Evolutionary conservation across 306 rosid genomes (phyloP).

Genomic region (Carpinus fangiana): DNA sequence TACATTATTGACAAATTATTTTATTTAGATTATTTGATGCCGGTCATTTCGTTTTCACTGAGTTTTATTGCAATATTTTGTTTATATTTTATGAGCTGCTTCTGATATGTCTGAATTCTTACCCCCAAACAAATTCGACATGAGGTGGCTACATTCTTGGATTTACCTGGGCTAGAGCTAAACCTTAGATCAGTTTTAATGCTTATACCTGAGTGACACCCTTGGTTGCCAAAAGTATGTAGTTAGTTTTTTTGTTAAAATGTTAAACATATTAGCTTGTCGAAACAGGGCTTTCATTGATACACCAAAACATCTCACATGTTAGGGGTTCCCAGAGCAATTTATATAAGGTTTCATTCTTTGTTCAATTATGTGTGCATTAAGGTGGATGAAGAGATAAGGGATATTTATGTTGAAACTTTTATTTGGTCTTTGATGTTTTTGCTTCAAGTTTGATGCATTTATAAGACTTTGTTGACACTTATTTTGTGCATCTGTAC

Average conservation of each 20-base stretch:
- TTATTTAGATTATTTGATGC: constrained; percentile 14
- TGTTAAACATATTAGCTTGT: not conserved
- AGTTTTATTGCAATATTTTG: not conserved
- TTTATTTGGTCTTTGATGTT: not conserved
- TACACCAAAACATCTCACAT: not conserved
- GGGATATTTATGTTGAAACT: not conserved
- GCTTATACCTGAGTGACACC: not conserved
- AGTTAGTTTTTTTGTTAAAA: not conserved
- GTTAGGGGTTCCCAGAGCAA: not conserved
- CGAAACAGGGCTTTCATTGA: not conserved
- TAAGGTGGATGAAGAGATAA: not conserved
- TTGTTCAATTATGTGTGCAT: not conserved
- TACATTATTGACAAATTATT: constrained; percentile 11
- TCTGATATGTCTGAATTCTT: not conserved
- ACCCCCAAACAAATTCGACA: not conserved
- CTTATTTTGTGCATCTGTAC: too few species aligned
- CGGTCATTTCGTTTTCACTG: constrained; percentile 15
- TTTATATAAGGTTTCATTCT: not conserved
- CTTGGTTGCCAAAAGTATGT: not conserved
- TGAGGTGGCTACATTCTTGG: not conserved
- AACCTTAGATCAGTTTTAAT: not conserved
- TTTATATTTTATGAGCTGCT: not conserved
- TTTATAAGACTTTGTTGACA: not conserved
- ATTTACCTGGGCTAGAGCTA: not conserved
- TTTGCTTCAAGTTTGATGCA: not conserved